Evolutionary conservation across 805 yeast genomes (phyloP), one percentile per base, ranked within the genome.

Genomic region (Metschnikowia cubensis): DNA sequence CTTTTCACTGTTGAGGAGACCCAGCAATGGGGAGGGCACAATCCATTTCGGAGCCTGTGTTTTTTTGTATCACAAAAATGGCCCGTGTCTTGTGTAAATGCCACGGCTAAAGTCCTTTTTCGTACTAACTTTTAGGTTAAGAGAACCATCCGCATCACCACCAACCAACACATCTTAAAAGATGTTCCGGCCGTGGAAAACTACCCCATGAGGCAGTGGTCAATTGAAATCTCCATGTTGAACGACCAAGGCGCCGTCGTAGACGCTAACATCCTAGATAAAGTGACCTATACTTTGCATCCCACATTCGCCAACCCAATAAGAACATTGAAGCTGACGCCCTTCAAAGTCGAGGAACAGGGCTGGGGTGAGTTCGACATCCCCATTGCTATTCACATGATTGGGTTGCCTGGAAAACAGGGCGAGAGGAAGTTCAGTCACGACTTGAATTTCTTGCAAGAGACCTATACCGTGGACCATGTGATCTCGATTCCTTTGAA

Each of bases 361-460:
- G 99, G 99, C 46, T 92, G 99, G 98, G 99, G 98, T 66, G 98
- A 92, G 58, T 92, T 92, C 62, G 97, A 91, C 63, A 79, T 94
- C 65, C 87, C 87, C 35, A 84, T 94, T 53, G 77, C 87, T 33
- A 74, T 91, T 39, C 86, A 86, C 53, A 72, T 87, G 41, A 77
- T 85, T 17, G 78, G 78, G 13, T 61, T 73, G 41, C 62, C 67
- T 20, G 98, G 95, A 52, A 87, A 86, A 63, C 87, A 85, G 48
- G 98, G 98, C 44, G 97, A 91, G 67, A 79, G 86, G 54, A 87
- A 87, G 64, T 68, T 94, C 50, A 82, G 80, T 60, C 98, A 94
- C 65, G 99, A 92, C 69, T 80, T 92, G 65, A 90, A 90, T 68
- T 94, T 92, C 68, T 70, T 80, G 54, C 81, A 85, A 65, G 89